phyloP scores from a whole-genome alignment of 768 basidiomycete species.

The Paxillus rubicundulus region DNA sequence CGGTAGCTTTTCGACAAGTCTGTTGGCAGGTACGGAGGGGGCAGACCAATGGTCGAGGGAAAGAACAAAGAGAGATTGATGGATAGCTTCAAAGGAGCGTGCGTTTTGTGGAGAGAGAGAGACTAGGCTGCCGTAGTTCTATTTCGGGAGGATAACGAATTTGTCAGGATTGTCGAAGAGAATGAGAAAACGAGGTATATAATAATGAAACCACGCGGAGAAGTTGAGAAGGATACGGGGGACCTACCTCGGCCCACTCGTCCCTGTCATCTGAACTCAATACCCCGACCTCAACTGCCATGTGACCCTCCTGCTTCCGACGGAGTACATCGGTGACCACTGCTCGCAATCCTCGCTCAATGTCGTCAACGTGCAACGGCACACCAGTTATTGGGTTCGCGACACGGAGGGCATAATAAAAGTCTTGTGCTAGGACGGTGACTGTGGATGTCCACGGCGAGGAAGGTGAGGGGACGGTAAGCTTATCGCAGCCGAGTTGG shows the following conservation, averaged over 20 bases:
- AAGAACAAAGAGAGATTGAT: conserved; percentile 74
- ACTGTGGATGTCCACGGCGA: conserved; percentile 48
- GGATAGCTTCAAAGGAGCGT: conserved; percentile 57
- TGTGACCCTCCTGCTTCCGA: conserved; percentile 51
- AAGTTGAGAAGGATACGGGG: background rate
- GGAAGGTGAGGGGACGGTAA: conserved; percentile 45
- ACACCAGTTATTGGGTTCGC: conserved; percentile 32
- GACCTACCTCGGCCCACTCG: conserved; percentile 70
- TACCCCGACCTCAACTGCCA: conserved; percentile 59
- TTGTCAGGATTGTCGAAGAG: background rate
- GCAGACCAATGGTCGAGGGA: conserved; percentile 75
- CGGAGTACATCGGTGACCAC: conserved; percentile 56
- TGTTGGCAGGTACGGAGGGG: conserved; percentile 22
- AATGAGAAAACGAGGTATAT: background rate
- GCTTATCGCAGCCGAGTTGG: conserved; percentile 56
- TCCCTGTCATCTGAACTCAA: conserved; percentile 82
- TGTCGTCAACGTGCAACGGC: conserved; percentile 35
- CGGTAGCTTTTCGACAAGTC: conserved; percentile 24
- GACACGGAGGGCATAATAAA: conserved; percentile 75
- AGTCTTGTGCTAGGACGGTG: conserved; percentile 71
- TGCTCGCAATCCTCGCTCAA: conserved; percentile 46
- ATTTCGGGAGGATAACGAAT: background rate
- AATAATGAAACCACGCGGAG: background rate
- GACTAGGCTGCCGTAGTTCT: conserved; percentile 75
- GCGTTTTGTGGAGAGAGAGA: conserved; percentile 65